These are phyloP conservation scores for Jackrogersella multiformis DNA, from an alignment of 495 filamentous ascomycete species.

Conservation along the genomic window DNA sequence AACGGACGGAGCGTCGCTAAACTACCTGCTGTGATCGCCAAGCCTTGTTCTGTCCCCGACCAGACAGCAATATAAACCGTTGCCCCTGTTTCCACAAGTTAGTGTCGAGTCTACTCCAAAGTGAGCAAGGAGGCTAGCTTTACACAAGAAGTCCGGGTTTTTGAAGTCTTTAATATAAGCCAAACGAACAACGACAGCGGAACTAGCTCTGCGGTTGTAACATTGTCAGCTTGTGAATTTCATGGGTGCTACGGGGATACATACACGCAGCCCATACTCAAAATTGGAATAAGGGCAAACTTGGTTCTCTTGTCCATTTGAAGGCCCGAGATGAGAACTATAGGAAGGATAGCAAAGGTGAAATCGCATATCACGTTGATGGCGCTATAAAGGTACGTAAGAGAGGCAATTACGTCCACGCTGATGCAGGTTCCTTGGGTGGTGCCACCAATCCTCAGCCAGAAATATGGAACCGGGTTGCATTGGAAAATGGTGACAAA, in stretches of 20 bases:
- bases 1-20: background rate
- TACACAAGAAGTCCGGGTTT: slow-evolving; percentile 1
- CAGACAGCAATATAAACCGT: slow-evolving; percentile 1
- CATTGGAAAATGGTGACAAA: slow-evolving; percentile 2
- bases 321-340: background rate
- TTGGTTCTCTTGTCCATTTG: slow-evolving; percentile 5
- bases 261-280: slow-evolving; percentile 2
- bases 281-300: background rate
- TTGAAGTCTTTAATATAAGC: slow-evolving; percentile 6
- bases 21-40: background rate
- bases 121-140: background rate
- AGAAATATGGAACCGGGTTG: background rate
- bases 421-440: background rate
- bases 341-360: background rate
- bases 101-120: background rate
- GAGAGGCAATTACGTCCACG: background rate
- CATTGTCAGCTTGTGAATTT: background rate
- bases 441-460: background rate
- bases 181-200: background rate
- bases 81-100: background rate
- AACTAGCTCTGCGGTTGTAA: background rate
- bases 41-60: slow-evolving; percentile 1
- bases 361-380: slow-evolving; percentile 6
- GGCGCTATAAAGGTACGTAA: slow-evolving; percentile 5
- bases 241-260: background rate